A percentile compares a stretch with the other conserved stretches of the same genome.
Evolutionary conservation across 176 grass and related monocot genomes (phyloP).

Genomic region (Lolium rigidum): DNA sequence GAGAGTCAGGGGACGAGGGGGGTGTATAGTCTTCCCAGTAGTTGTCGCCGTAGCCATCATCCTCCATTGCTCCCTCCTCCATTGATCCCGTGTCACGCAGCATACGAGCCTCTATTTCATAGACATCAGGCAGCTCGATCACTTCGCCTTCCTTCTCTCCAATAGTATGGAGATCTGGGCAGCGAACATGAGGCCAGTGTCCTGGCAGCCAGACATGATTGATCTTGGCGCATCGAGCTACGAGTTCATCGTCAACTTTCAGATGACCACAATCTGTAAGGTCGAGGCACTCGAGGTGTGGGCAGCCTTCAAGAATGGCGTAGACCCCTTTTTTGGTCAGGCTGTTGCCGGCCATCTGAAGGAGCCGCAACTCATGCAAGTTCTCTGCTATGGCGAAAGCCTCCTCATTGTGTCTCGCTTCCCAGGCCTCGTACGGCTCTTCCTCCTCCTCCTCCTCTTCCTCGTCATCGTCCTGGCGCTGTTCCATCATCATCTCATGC

Average conservation of each 20-base stretch:
- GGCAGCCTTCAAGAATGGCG: conserved; percentile 50
- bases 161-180: conserved; percentile 20
- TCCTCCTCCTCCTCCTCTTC: neutral
- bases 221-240: conserved; percentile 30
- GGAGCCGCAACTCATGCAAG: conserved; percentile 38
- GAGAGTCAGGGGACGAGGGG: neutral
- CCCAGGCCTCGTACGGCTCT: conserved; percentile 6
- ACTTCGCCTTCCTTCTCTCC: conserved; percentile 22
- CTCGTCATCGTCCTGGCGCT: neutral
- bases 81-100: neutral
- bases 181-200: neutral
- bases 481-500: neutral
- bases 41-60: neutral
- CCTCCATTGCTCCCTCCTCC: neutral
- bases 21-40: conserved; percentile 28
- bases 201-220: conserved; percentile 31
- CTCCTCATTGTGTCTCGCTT: conserved; percentile 11
- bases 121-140: neutral
- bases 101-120: neutral
- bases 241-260: conserved; percentile 33
- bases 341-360: conserved; percentile 45
- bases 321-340: conserved; percentile 41
- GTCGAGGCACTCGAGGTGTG: conserved; percentile 50
- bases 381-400: conserved; percentile 51
- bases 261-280: conserved; percentile 36